These are phyloP conservation scores for Rhodomyrtus psidioides DNA, from an alignment of 441 rosid genomes.

Conservation along the genomic window DNA sequence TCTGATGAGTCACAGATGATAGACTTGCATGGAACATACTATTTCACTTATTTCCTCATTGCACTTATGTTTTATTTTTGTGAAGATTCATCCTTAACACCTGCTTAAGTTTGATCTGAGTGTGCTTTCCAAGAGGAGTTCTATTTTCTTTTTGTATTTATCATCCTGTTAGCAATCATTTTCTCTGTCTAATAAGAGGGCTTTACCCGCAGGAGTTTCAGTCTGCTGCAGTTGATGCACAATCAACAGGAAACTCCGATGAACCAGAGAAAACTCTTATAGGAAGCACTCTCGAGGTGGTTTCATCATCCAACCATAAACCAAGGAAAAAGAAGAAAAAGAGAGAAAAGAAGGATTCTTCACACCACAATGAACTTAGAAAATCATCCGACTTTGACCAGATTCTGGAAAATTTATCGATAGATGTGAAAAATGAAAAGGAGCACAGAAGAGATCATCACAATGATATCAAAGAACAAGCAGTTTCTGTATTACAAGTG, in stretches of 20 bases:
- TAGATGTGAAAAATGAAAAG: slow-evolving; percentile 20
- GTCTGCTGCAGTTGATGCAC: slow-evolving; percentile 18
- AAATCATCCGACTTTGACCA: slow-evolving; percentile 24
- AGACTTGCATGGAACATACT: not conserved
- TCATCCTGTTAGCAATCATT: not conserved
- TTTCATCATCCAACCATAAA: slow-evolving; percentile 32
- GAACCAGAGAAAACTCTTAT: slow-evolving; percentile 4
- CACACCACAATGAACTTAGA: slow-evolving; percentile 22
- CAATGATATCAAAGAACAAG: slow-evolving; percentile 16
- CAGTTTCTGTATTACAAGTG: slow-evolving; percentile 38
- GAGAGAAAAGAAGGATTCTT: slow-evolving; percentile 31
- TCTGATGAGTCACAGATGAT: not conserved
- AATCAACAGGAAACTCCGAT: not conserved
- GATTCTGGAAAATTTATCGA: slow-evolving; percentile 32
- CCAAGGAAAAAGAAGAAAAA: slow-evolving; percentile 49
- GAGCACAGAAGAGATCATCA: slow-evolving; percentile 17
- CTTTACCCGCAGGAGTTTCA: not conserved
- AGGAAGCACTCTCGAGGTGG: slow-evolving; percentile 7
- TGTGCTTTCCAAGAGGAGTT: not conserved
- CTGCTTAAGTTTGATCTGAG: not conserved
- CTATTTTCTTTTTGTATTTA: not conserved
- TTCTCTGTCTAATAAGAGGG: not conserved
- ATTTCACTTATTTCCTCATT: not conserved
- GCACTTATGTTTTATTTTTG: not conserved
- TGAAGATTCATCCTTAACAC: not conserved